phyloP scores from a whole-genome alignment of 352 stramenopile species.

The Phytophthora meadii region DNA sequence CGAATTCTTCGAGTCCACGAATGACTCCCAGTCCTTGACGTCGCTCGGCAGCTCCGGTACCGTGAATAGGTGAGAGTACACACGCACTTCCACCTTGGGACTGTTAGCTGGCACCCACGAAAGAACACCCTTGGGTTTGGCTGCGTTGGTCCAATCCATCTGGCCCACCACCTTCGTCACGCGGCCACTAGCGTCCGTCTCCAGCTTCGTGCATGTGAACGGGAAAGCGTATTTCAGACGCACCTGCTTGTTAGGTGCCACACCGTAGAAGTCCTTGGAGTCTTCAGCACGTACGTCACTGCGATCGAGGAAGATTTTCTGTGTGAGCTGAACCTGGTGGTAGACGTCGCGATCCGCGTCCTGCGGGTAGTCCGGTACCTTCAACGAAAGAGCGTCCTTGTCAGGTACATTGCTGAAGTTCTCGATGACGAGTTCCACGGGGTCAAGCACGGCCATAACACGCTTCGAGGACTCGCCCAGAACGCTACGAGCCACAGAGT shows the following conservation, averaged over 20 bases:
- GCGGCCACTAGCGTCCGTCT: slow-evolving; percentile 62
- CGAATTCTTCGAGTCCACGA: slow-evolving; percentile 88
- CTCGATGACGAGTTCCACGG: slow-evolving; percentile 73
- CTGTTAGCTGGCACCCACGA: slow-evolving; percentile 95
- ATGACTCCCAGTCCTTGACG: slow-evolving; percentile 76
- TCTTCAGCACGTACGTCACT: slow-evolving; percentile 74
- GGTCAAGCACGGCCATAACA: slow-evolving; percentile 84
- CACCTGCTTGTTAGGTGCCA: slow-evolving; percentile 96
- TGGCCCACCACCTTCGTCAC: slow-evolving; percentile 70
- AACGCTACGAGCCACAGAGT: slow-evolving; percentile 73
- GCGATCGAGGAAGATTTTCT: slow-evolving; percentile 73
- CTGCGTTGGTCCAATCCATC: slow-evolving; percentile 77
- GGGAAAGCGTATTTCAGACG: slow-evolving; percentile 97
- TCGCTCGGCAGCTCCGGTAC: slow-evolving; percentile 83
- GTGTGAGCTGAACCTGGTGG: slow-evolving; percentile 71
- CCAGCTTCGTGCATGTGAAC: slow-evolving; percentile 92
- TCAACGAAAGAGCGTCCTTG: slow-evolving; percentile 49
- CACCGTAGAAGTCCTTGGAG: slow-evolving; percentile 93
- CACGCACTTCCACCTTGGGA: slow-evolving; percentile 89
- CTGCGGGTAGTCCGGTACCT: slow-evolving; percentile 80
- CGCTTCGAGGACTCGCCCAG: slow-evolving; percentile 79
- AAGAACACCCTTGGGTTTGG: slow-evolving; percentile 95
- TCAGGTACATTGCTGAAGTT: slow-evolving; percentile 63
- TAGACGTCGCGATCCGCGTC: slow-evolving; percentile 67
- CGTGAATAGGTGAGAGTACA: slow-evolving; percentile 98